Evolutionary conservation across 176 grass and related monocot genomes (phyloP), one percentile per base, ranked within the genome.

Genomic region (Musa troglodytarum): DNA sequence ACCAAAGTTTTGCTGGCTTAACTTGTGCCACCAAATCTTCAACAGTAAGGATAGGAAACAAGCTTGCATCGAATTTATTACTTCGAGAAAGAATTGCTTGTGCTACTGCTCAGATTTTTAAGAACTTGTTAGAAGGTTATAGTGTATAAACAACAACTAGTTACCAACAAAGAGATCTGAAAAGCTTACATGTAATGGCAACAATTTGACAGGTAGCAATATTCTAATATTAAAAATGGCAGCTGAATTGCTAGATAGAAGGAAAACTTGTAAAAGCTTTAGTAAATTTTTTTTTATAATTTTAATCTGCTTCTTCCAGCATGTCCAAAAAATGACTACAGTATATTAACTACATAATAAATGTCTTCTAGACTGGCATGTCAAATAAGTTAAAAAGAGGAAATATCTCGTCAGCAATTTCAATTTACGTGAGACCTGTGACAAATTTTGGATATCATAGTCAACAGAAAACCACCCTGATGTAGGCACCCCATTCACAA

Each of bases 1-100:
- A 54, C 93, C 93, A 96, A 77, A 96, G 0, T 65, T 87, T 53
- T 54, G 81, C 50, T 1, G 23, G 26, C 1, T 65, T 76, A 71
- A 75, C 11, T 14, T 75, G 0, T 17, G 8, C 2, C 17, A 0
- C 25, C 8, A 90, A 54, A 24, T 96, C 49, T 6, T 71, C 78
- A 52, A 92, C 87, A 72, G 74, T 15, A 43, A 96, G 57, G 55
- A 96, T 85, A 53, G 77, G 0, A 57, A 50, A 83, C 0, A 1
- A 0, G 52, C 0, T 11, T 6, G 0, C 2, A 67, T 96, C 89
- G 8, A 90, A 88, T 59, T 1, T 85, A 1, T 81, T 52, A 0
- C 79, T 49, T 74, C 93, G 89, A 83, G 89, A 96, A 69, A 28
- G 85, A 34, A 90, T 81, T 71, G 59, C 53, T 79, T 96, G 93